Evolutionary conservation across 805 yeast species (phyloP).

Genomic region (Saccharomycopsis javanensis): DNA sequence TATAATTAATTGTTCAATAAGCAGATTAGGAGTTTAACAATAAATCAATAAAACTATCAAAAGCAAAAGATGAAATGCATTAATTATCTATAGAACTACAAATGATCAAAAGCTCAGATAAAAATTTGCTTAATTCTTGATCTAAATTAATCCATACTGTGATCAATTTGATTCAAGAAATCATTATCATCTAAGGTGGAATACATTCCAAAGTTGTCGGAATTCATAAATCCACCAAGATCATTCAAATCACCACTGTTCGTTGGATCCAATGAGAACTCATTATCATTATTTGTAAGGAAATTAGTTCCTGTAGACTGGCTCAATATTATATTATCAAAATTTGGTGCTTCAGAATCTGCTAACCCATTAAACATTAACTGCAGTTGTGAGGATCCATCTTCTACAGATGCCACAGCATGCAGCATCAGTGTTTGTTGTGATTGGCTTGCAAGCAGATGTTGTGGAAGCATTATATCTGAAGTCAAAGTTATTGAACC

Average conservation of each 20-base stretch:
- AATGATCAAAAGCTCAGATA: neutral
- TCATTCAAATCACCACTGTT: slow-evolving; percentile 10
- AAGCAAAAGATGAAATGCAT: neutral
- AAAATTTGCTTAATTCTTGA: neutral
- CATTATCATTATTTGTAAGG: neutral
- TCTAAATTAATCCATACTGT: slow-evolving; percentile 27
- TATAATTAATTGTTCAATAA: too few relatives aligned
- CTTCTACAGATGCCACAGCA: neutral
- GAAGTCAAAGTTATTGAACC: neutral
- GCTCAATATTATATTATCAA: slow-evolving; percentile 1
- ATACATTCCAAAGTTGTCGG: slow-evolving; percentile 26
- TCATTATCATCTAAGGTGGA: slow-evolving; percentile 28
- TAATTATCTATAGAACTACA: neutral
- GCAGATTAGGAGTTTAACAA: too few relatives aligned
- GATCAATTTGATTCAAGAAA: slow-evolving; percentile 29
- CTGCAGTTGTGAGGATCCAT: neutral
- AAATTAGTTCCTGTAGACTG: neutral
- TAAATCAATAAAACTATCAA: too few relatives aligned
- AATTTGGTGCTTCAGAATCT: slow-evolving; percentile 4
- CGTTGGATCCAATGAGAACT: neutral
- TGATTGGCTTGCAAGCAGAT: neutral
- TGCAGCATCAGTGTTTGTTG: neutral
- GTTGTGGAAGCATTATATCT: neutral
- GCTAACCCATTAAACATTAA: neutral
- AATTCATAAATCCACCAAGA: slow-evolving; percentile 24